A percentile compares a stretch with the other conserved stretches of the same genome.
phyloP scores from a whole-genome alignment of 2,329 filamentous ascomycete genomes.

The Verticillium isaacii region DNA sequence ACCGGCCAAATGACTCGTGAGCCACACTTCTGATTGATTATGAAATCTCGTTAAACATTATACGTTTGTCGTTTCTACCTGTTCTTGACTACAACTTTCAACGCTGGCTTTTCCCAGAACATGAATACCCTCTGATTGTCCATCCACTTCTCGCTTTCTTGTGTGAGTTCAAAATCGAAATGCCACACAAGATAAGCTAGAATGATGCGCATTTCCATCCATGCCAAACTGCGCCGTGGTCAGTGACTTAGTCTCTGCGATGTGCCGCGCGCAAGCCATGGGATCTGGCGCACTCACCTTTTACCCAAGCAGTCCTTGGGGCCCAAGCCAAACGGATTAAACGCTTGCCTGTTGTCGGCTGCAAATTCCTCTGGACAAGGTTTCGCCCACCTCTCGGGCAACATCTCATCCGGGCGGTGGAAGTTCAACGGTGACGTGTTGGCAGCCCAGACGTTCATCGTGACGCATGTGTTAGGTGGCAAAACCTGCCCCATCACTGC shows the following conservation, averaged over 20 bases:
- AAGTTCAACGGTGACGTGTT: constrained; percentile 28
- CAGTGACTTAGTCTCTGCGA: neutral
- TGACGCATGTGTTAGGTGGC: constrained; percentile 11
- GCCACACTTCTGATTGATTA: neutral
- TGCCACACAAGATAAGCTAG: constrained; percentile 41
- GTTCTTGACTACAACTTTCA: constrained; percentile 1
- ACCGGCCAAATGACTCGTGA: neutral
- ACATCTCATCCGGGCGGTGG: constrained; percentile 23
- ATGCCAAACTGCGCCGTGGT: constrained; percentile 34
- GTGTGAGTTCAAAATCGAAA: constrained; percentile 38
- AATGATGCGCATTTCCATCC: constrained; percentile 44
- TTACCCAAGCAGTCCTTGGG: constrained; percentile 9
- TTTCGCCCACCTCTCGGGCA: constrained; percentile 25
- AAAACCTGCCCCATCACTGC: constrained; percentile 8
- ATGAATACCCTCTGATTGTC: constrained; percentile 29
- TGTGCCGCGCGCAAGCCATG: constrained; percentile 18
- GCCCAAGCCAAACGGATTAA: constrained; percentile 7
- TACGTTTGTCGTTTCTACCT: neutral
- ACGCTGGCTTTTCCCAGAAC: constrained; percentile 29
- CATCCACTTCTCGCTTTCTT: constrained; percentile 29
- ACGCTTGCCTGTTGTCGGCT: constrained; percentile 3
- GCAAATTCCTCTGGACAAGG: neutral
- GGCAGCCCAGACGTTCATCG: constrained; percentile 21
- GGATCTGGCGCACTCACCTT: constrained; percentile 31
- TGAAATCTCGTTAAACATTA: no score